Base-by-base conservation (phyloP, 177 flowering plant species). In the Vitis hybrid region DNA sequence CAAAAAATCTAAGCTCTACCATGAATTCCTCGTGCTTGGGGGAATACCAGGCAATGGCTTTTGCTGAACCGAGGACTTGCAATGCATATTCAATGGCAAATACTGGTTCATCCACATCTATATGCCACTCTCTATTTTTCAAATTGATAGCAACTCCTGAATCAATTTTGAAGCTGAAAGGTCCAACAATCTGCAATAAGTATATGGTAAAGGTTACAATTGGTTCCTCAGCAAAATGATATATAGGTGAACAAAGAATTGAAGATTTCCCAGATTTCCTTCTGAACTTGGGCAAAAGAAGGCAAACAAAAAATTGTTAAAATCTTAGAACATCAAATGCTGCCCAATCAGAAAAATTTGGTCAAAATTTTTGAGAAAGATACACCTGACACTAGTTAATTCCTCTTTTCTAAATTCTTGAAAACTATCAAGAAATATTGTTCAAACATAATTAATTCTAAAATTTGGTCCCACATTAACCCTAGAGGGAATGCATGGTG, bases 21-120 rank as follows among this genome's bases (percentile, higher is more conserved):
- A 92, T 95, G 69, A 88, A 88, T 68, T 95, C 95, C 75, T 74
- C 67, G 1, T 83, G 86, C 80, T 86, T 89, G 2, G 94, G 86
- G 2, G 97, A 86, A 79, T 91, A 92, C 98, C 98, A 95, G 19
- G 94, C 95, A 57, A 90, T 76, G 18, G 94, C 98, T 72, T 92
- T 95, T 17, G 97, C 98, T 3, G 97, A 91, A 57, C 89, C 94
- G 71, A 95, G 92, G 65, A 92, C 97, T 60, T 95, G 93, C 77
- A 95, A 69, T 18, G 97, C 92, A 81, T 91, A 84, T 70, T 95
- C 98, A 53, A 90, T 5, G 9, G 95, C 97, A 81, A 88, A 86
- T 22, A 90, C 77, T 14, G 97, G 86, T 7, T 92, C 84, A 13
- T 84, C 71, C 24, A 83, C 73, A 3, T 53, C 75, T 14, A 83